These are phyloP conservation scores for Onygena corvina DNA, from an alignment of 2,329 filamentous ascomycete genomes.

Conservation along the genomic window DNA sequence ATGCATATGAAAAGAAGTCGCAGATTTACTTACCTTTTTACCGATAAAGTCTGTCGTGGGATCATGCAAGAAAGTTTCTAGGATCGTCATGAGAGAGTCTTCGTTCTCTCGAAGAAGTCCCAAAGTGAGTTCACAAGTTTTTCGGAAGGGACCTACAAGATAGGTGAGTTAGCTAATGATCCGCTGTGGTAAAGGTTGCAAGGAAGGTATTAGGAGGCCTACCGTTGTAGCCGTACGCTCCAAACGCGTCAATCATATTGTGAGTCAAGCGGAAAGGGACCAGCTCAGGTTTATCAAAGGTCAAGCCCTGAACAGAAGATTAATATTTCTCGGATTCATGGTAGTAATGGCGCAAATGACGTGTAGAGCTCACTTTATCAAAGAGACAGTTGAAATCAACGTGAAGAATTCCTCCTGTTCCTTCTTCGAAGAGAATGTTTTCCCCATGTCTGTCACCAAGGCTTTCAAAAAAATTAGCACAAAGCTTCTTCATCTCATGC, in stretches of 20 bases:
- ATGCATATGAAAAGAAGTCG: neutral
- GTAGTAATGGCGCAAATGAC: neutral
- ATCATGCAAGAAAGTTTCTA: conserved; percentile 95
- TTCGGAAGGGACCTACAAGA: conserved; percentile 59
- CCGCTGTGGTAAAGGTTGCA: neutral
- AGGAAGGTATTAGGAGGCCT: conserved; percentile 9
- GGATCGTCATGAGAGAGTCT: conserved; percentile 91
- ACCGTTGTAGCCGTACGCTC: conserved; percentile 80
- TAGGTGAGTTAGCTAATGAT: neutral
- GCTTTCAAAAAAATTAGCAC: conserved; percentile 24
- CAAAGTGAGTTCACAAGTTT: conserved; percentile 80
- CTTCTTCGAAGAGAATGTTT: conserved; percentile 90
- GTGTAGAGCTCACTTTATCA: conserved; percentile 51
- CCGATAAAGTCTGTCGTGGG: conserved; percentile 87
- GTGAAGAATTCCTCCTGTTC: conserved; percentile 86
- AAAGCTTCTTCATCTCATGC: neutral
- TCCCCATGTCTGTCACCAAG: conserved; percentile 93
- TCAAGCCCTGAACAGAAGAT: conserved; percentile 48
- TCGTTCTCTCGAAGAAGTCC: conserved; percentile 76
- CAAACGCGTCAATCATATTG: conserved; percentile 98
- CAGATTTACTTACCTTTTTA: conserved; percentile 42
- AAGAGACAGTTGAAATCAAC: conserved; percentile 99
- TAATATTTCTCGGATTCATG: neutral
- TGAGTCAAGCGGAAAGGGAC: conserved; percentile 95
- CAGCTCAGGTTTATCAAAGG: conserved; percentile 84